Evolutionary conservation across 345 rosid species (phyloP), one percentile per base, ranked within the genome.

Genomic region (Mercurialis annua): DNA sequence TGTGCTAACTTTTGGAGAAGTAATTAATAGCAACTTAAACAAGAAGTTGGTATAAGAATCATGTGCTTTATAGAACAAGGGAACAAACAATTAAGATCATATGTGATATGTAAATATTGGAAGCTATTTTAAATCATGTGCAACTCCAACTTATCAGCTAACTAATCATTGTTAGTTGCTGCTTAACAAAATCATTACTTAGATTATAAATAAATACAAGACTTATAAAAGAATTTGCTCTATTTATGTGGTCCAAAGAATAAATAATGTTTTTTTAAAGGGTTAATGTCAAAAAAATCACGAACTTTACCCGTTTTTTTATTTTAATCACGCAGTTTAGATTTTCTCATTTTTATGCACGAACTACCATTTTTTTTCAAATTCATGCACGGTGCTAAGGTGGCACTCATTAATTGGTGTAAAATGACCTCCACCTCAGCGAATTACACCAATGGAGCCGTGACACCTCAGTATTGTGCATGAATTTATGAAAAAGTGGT

Each of bases 81-180:
- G 46, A 36, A 62, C n/a, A 50, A 58, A 58, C 56, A 71, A 54
- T 16, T 55, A 18, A 30, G 24, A 62, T 62, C 69, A 57, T 55
- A 23, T 46, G 18, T 76, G 64, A 57, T 55, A 23, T 46, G 18
- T 76, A 68, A 4, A 51, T 49, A 59, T 31, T 57, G 53, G 51
- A 50, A 67, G 44, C 11, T 40, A 40, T 10, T 71, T 55, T 38
- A 26, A 51, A 48, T 57, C 75, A 67, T 66, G 66, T 64, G 71
- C 63, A 20, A 14, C 1, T 18, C 36, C 56, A 18, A 31, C 16
- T 48, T 48, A 40, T 49, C 48, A 42, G 69, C 60, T 12, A 24
- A 1, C 72, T 71, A 71, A 70, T 66, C 64, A 58, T 59, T 67
- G 48, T 38, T 8, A 30, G 47, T 63, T 21, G n/a, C 20, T 59